Conservation (phyloP, 2,329 filamentous ascomycete species). For the Fusarium coicis region DNA sequence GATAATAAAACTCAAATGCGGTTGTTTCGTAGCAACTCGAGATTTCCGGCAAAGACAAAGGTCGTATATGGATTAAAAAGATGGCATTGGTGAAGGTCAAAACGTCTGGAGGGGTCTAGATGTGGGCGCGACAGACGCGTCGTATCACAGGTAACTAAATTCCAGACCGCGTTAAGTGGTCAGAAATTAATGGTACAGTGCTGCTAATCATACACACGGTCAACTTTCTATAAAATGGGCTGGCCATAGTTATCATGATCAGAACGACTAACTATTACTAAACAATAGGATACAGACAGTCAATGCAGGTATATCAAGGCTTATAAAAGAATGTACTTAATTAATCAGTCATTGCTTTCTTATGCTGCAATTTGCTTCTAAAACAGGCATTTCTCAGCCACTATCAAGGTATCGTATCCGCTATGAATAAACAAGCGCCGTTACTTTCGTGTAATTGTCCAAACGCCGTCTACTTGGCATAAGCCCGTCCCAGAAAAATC, state of each 20-base stretch:
- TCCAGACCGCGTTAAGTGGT: slow-evolving; percentile 38
- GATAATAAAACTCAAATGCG: background rate
- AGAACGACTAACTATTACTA: background rate
- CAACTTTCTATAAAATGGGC: background rate
- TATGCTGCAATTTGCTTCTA: background rate
- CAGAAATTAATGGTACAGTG: slow-evolving; percentile 1
- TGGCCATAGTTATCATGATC: background rate
- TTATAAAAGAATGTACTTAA: background rate
- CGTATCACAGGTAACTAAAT: slow-evolving; percentile 25
- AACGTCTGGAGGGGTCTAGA: slow-evolving; percentile 33
- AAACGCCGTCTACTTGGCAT: slow-evolving; percentile 34
- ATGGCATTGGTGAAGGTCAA: slow-evolving; percentile 15
- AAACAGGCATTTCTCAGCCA: slow-evolving; percentile 8
- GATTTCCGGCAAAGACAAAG: background rate
- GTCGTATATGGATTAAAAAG: background rate
- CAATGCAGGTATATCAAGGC: background rate
- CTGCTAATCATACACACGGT: background rate
- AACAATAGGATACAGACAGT: background rate
- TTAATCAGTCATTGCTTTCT: background rate
- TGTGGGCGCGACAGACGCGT: slow-evolving; percentile 37
- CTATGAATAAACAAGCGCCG: slow-evolving; percentile 16
- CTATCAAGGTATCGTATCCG: slow-evolving; percentile 31
- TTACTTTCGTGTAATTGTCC: slow-evolving; percentile 9
- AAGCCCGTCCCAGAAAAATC: slow-evolving; percentile 15
- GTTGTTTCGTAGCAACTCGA: background rate